Evolutionary conservation across 345 rosid species (phyloP).

Genomic region (Gossypium herbaceum): DNA sequence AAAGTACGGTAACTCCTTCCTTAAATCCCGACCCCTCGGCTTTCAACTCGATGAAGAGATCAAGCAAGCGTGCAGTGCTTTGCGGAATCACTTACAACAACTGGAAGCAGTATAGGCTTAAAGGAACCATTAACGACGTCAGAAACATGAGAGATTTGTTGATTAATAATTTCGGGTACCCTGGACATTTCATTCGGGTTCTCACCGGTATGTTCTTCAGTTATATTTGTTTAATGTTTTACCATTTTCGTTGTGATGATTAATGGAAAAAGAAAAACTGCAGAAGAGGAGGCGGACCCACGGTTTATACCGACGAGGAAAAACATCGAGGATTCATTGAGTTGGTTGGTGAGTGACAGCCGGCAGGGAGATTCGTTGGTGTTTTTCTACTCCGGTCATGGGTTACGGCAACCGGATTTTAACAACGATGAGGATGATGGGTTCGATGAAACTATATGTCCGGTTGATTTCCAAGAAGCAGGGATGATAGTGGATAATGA

Average conservation of each 20-base stretch:
- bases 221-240: background rate
- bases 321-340: slow-evolving; percentile 39
- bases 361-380: slow-evolving; percentile 40
- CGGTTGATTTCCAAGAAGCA: slow-evolving; percentile 37
- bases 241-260: background rate
- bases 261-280: background rate
- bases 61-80: slow-evolving; percentile 44
- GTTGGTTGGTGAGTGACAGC: slow-evolving; percentile 50
- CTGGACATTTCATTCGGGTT: slow-evolving; percentile 27
- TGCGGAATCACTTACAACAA: slow-evolving; percentile 43
- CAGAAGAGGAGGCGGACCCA: slow-evolving; percentile 35
- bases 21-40: slow-evolving; percentile 8
- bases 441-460: slow-evolving; percentile 55
- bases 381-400: slow-evolving; percentile 67
- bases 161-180: slow-evolving; percentile 26
- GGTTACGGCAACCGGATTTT: slow-evolving; percentile 41
- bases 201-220: slow-evolving; percentile 41
- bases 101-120: slow-evolving; percentile 35
- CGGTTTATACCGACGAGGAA: slow-evolving; percentile 36
- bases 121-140: slow-evolving; percentile 51
- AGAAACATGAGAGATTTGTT: slow-evolving; percentile 40
- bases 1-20: background rate
- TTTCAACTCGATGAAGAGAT: background rate
- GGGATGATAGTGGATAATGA: slow-evolving; percentile 53
- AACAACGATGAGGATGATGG: slow-evolving; percentile 50